Conservation (phyloP, 2,329 filamentous ascomycete genomes). For the Aspergillus chevalieri region DNA sequence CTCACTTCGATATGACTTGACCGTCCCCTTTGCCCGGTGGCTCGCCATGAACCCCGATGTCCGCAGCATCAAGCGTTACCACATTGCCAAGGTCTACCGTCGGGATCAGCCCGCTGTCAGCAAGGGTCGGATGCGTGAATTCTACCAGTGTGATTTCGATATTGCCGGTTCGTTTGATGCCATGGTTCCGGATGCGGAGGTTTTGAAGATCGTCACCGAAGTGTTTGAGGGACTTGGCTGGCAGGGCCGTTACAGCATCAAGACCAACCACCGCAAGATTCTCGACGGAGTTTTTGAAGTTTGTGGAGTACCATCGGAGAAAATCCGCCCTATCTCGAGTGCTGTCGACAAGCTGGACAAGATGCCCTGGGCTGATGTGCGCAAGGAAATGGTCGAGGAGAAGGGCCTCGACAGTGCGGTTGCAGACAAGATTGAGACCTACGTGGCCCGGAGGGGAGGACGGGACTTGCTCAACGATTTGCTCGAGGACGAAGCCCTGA, state of each 20-base stretch:
- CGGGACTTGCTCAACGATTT: slow-evolving; percentile 68
- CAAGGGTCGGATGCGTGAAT: slow-evolving; percentile 89
- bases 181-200: slow-evolving; percentile 89
- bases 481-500: slow-evolving; percentile 60
- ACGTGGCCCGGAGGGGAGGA: slow-evolving; percentile 70
- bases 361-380: slow-evolving; percentile 80
- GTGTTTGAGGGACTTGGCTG: slow-evolving; percentile 76
- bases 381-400: slow-evolving; percentile 86
- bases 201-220: slow-evolving; percentile 75
- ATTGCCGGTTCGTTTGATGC: slow-evolving; percentile 80
- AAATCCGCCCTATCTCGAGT: slow-evolving; percentile 82
- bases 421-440: slow-evolving; percentile 82
- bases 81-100: slow-evolving; percentile 88
- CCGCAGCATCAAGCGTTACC: slow-evolving; percentile 84
- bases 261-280: slow-evolving; percentile 92
- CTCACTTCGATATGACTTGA: slow-evolving; percentile 79
- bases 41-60: slow-evolving; percentile 83
- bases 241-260: slow-evolving; percentile 72
- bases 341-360: slow-evolving; percentile 97
- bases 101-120: slow-evolving; percentile 78
- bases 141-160: slow-evolving; percentile 96
- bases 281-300: slow-evolving; percentile 89
- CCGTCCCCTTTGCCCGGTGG: slow-evolving; percentile 86
- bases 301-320: slow-evolving; percentile 78
- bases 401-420: slow-evolving; percentile 72